A percentile compares a stretch with the other conserved stretches of the same genome.
phyloP scores from a whole-genome alignment of 768 basidiomycete genomes.

The Rickenella mellea region DNA sequence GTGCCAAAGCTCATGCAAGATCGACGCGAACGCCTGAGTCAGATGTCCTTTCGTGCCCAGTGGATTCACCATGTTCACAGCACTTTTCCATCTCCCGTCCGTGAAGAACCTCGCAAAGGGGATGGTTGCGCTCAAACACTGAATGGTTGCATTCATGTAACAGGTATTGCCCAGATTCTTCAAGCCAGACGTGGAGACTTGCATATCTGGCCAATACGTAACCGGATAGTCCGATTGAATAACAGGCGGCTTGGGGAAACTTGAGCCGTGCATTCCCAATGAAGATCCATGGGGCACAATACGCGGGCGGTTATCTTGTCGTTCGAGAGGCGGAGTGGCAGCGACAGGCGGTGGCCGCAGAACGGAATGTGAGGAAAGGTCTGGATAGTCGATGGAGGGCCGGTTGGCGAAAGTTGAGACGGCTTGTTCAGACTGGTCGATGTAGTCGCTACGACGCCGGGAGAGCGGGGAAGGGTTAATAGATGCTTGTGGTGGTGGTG shows the following conservation, averaged over 20 bases:
- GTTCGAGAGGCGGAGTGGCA: slow-evolving; percentile 57
- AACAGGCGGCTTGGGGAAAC: slow-evolving; percentile 58
- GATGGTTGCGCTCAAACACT: slow-evolving; percentile 90
- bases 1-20: slow-evolving; percentile 83
- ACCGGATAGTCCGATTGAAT: slow-evolving; percentile 75
- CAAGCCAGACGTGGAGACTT: slow-evolving; percentile 74
- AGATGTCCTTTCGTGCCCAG: slow-evolving; percentile 83
- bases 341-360: slow-evolving; percentile 75
- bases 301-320: slow-evolving; percentile 68
- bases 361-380: slow-evolving; percentile 49
- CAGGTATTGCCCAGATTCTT: slow-evolving; percentile 97
- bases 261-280: slow-evolving; percentile 15
- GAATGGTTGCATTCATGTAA: slow-evolving; percentile 98
- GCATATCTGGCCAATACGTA: slow-evolving; percentile 73
- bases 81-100: slow-evolving; percentile 72
- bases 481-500: slow-evolving; percentile 78
- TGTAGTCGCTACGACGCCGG: slow-evolving; percentile 64
- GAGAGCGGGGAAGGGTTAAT: slow-evolving; percentile 71
- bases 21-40: slow-evolving; percentile 71
- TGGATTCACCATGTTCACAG: slow-evolving; percentile 78
- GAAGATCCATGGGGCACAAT: slow-evolving; percentile 24
- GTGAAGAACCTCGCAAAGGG: slow-evolving; percentile 92
- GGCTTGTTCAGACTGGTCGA: slow-evolving; percentile 69
- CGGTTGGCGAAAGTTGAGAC: slow-evolving; percentile 37
- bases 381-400: slow-evolving; percentile 72